phyloP scores from a whole-genome alignment of 73 alveolate genomes.

The Blepharisma japonicum region DNA sequence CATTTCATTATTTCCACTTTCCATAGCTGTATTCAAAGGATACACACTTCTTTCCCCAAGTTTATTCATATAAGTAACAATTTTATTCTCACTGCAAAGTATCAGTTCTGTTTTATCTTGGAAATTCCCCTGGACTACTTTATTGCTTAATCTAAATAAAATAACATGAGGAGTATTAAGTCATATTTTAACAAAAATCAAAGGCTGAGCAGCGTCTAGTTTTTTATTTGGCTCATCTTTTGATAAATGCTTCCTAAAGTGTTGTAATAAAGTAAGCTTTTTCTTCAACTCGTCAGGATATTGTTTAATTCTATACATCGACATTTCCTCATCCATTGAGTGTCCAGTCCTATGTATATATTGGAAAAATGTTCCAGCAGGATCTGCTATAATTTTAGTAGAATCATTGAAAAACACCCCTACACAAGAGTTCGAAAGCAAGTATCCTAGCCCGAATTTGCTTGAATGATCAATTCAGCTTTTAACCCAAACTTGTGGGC shows the following conservation, averaged over 20 bases:
- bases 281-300: constrained; percentile 53
- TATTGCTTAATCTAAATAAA: constrained; percentile 92
- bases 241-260: constrained; percentile 54
- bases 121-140: constrained; percentile 94
- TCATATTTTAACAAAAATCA: constrained; percentile 91
- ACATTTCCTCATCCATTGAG: constrained; percentile 58
- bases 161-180: constrained; percentile 95
- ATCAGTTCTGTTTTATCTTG: constrained; percentile 93
- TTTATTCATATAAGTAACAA: constrained; percentile 92
- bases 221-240: constrained; percentile 33
- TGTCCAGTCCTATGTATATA: constrained; percentile 51
- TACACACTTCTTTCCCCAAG: constrained; percentile 90
- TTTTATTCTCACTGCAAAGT: constrained; percentile 87
- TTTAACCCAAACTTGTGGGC: constrained; percentile 46
- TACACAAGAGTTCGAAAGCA: constrained; percentile 37
- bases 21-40: constrained; percentile 93
- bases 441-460: constrained; percentile 58
- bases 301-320: constrained; percentile 37
- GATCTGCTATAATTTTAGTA: constrained; percentile 46
- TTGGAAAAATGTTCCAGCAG: constrained; percentile 23
- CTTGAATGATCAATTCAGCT: constrained; percentile 58
- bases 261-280: constrained; percentile 50
- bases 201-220: too few species aligned
- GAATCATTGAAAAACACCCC: constrained; percentile 60
- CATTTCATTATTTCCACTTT: constrained; percentile 91